These are phyloP conservation scores for Boletus rubescentipes DNA, from an alignment of 768 basidiomycete genomes.

Conservation along the genomic window DNA sequence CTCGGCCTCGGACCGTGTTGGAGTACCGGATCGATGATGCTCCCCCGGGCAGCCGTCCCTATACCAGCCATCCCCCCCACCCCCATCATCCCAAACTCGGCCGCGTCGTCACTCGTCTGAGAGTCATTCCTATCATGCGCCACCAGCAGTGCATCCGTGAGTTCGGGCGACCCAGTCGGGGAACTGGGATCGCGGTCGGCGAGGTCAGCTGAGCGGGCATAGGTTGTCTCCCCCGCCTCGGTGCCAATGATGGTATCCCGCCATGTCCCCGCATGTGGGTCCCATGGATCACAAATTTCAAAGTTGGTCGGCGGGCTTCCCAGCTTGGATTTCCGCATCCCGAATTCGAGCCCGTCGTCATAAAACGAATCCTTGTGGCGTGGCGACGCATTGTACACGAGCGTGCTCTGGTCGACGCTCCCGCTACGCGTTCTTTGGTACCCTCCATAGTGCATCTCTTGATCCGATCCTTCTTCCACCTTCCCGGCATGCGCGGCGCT, in stretches of 20 bases:
- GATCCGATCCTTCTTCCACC: conserved; percentile 13
- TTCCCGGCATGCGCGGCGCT: conserved; percentile 12
- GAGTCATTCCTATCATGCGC: conserved; percentile 26
- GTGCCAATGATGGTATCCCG: conserved; percentile 33
- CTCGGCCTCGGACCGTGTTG: conserved; percentile 14
- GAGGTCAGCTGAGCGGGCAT: conserved; percentile 3
- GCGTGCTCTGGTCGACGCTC: conserved; percentile 29
- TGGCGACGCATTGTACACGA: conserved; percentile 38
- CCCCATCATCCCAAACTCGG: conserved; percentile 20
- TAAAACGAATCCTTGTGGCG: conserved; percentile 29
- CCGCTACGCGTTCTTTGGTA: conserved; percentile 38
- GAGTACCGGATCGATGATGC: conserved; percentile 21
- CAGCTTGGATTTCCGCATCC: conserved; percentile 5
- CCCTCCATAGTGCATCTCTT: conserved; percentile 14
- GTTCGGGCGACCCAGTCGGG: conserved; percentile 27
- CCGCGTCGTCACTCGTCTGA: conserved; percentile 12
- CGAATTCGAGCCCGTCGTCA: conserved; percentile 10
- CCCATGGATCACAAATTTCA: conserved; percentile 24
- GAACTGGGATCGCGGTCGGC: conserved; percentile 14
- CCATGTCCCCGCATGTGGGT: conserved; percentile 23
- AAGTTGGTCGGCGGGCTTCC: not conserved
- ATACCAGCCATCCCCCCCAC: conserved; percentile 44
- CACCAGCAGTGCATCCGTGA: conserved; percentile 33
- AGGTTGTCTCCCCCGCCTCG: conserved; percentile 16
- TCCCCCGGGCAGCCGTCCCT: conserved; percentile 41